These are phyloP conservation scores for Pichia sp. DNA, from an alignment of 1,139 yeast species.

Conservation along the genomic window DNA sequence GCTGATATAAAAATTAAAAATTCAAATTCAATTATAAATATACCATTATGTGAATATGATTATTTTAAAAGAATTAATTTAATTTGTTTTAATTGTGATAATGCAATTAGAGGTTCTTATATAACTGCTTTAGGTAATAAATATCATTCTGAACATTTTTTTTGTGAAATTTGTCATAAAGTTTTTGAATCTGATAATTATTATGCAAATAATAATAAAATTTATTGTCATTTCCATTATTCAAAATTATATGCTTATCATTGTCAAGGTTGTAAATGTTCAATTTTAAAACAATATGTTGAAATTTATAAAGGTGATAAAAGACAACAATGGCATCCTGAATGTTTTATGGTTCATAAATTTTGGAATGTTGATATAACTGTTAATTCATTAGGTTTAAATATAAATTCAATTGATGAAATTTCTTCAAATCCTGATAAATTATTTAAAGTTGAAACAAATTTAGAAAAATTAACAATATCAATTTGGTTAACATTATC, in stretches of 20 bases:
- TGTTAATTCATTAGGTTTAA: slow-evolving; percentile 53
- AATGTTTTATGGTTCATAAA: slow-evolving; percentile 95
- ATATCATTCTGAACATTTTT: slow-evolving; percentile 92
- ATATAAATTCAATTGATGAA: slow-evolving; percentile 16
- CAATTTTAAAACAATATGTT: slow-evolving; percentile 89
- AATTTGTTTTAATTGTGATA: slow-evolving; percentile 77
- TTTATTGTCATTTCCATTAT: slow-evolving; percentile 90
- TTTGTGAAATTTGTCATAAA: slow-evolving; percentile 79
- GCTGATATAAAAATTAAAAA: slow-evolving; percentile 29
- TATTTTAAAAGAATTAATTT: slow-evolving; percentile 79
- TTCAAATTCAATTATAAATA: slow-evolving; percentile 33
- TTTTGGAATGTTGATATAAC: slow-evolving; percentile 91
- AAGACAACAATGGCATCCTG: slow-evolving; percentile 98
- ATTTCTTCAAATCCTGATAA: slow-evolving; percentile 39
- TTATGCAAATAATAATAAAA: slow-evolving; percentile 77
- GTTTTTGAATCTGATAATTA: slow-evolving; percentile 92
- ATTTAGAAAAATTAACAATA: slow-evolving; percentile 62
- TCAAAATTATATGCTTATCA: slow-evolving; percentile 77
- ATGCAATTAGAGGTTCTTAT: slow-evolving; percentile 85
- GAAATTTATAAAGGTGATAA: slow-evolving; percentile 91
- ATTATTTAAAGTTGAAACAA: slow-evolving; percentile 53
- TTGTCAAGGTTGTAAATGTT: slow-evolving; percentile 90
- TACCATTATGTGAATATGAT: slow-evolving; percentile 88
- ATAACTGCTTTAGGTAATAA: slow-evolving; percentile 89
- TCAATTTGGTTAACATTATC: slow-evolving; percentile 85